These are phyloP conservation scores for Penicillium digitatum DNA, from an alignment of 2,329 filamentous ascomycete species.

Conservation along the genomic window DNA sequence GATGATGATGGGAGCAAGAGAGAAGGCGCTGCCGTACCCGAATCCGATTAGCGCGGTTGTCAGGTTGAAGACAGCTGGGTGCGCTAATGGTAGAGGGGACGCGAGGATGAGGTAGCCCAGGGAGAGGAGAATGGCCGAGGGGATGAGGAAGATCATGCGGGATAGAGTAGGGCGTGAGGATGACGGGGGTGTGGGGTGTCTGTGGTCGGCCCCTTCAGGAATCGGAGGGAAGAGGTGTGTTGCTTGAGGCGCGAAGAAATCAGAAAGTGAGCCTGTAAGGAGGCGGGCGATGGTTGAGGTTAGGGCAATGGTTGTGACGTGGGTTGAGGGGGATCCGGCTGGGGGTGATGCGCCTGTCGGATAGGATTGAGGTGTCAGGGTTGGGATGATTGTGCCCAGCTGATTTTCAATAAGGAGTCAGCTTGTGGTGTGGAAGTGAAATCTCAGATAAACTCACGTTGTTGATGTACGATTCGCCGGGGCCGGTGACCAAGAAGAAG, in stretches of 20 bases:
- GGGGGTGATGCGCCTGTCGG: slow-evolving; percentile 42
- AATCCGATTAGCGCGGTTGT: slow-evolving; percentile 81
- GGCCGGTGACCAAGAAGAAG: slow-evolving; percentile 89
- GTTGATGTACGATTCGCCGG: slow-evolving; percentile 97
- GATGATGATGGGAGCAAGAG: slow-evolving; percentile 83
- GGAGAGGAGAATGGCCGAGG: slow-evolving; percentile 69
- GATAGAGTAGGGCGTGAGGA: slow-evolving; percentile 57
- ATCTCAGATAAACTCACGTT: slow-evolving; percentile 51
- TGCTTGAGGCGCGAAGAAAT: slow-evolving; percentile 71
- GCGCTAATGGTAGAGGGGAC: slow-evolving; percentile 71
- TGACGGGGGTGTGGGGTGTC: slow-evolving; percentile 28
- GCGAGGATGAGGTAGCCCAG: slow-evolving; percentile 74
- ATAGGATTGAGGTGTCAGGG: slow-evolving; percentile 65
- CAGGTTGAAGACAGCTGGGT: slow-evolving; percentile 77
- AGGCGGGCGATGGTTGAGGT: slow-evolving; percentile 88
- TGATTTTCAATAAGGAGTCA: slow-evolving; percentile 14
- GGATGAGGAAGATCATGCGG: slow-evolving; percentile 73
- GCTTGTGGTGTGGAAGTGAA: background rate
- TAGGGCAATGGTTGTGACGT: slow-evolving; percentile 87
- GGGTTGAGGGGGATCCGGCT: slow-evolving; percentile 68
- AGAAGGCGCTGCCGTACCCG: slow-evolving; percentile 90
- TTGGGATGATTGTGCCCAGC: slow-evolving; percentile 86
- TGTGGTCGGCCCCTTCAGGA: slow-evolving; percentile 39
- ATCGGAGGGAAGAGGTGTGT: slow-evolving; percentile 56
- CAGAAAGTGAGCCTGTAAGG: slow-evolving; percentile 82